Evolutionary conservation across 495 filamentous ascomycete genomes (phyloP).

Genomic region (Penicillium canariense): DNA sequence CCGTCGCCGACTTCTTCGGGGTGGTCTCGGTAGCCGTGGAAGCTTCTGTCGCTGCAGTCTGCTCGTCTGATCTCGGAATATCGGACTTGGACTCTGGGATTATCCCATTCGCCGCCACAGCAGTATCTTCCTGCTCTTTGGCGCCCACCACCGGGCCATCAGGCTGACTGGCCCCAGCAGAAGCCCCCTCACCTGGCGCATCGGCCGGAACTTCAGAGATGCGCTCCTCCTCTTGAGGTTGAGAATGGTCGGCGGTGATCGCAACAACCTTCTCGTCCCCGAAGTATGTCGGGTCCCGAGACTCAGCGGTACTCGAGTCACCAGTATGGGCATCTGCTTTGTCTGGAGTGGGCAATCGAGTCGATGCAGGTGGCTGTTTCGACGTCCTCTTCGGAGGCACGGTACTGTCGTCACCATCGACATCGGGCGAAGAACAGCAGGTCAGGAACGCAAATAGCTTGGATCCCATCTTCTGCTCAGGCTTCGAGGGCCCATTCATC

Average conservation of each 20-base stretch:
- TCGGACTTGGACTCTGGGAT: conserved; percentile 13
- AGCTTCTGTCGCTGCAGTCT: conserved; percentile 11
- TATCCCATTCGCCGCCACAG: conserved; percentile 7
- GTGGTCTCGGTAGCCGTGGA: conserved; percentile 11
- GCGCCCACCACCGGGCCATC: conserved; percentile 8
- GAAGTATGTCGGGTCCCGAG: conserved; percentile 47
- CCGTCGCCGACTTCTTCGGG: conserved; percentile 9
- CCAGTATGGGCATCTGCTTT: conserved; percentile 49
- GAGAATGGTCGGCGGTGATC: conserved; percentile 34
- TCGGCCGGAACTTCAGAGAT: conserved; percentile 13
- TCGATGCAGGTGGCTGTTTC: conserved; percentile 52
- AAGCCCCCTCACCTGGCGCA: conserved; percentile 28
- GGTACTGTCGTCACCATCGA: conserved; percentile 55
- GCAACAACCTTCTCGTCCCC: conserved; percentile 52
- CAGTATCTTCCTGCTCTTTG: conserved; percentile 9
- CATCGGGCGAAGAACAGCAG: conserved; percentile 74
- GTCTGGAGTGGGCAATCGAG: conserved; percentile 53
- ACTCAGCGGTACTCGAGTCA: conserved; percentile 55
- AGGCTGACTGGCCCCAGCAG: conserved; percentile 14
- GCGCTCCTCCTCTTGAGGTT: conserved; percentile 37
- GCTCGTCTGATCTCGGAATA: conserved; percentile 8
- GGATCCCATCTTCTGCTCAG: conserved; percentile 57
- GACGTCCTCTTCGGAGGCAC: conserved; percentile 66
- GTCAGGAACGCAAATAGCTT: conserved; percentile 70
- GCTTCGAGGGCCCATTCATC: conserved; percentile 40